Evolutionary conservation across 2,329 filamentous ascomycete genomes (phyloP).

Genomic region (Knoxdaviesia capensis): DNA sequence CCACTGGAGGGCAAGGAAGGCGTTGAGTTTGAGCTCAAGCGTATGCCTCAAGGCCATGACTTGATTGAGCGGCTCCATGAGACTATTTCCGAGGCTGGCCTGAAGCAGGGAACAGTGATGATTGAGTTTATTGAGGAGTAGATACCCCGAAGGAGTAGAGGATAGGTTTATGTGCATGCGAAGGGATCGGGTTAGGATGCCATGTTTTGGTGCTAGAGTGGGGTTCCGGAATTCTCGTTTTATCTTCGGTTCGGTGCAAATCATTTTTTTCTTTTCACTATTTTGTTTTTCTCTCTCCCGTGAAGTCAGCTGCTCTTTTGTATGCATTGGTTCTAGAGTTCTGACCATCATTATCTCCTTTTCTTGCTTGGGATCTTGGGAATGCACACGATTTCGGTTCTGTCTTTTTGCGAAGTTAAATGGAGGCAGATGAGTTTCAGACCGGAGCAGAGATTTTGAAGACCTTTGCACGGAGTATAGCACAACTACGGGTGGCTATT

Average conservation of each 20-base stretch:
- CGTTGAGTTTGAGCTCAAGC: constrained; percentile 69
- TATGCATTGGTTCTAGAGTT: constrained; percentile 2
- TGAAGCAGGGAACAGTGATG: constrained; percentile 92
- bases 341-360: constrained; percentile 5
- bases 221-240: not conserved
- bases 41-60: constrained; percentile 59
- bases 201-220: too few relatives aligned
- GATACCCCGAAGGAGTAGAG: not conserved
- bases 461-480: too few relatives aligned
- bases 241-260: not conserved
- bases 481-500: too few relatives aligned
- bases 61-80: constrained; percentile 55
- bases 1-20: constrained; percentile 65
- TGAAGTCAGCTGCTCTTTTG: not conserved
- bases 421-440: too few relatives aligned
- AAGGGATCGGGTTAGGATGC: too few relatives aligned
- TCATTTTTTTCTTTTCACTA: not conserved
- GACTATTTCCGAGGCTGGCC: constrained; percentile 59
- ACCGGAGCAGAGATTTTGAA: too few relatives aligned
- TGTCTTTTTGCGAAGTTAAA: too few relatives aligned
- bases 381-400: too few relatives aligned
- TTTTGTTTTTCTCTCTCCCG: not conserved
- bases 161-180: not conserved
- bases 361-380: not conserved
- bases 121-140: constrained; percentile 61